Evolutionary conservation across 1,284 basidiomycete genomes (phyloP), one percentile per base, ranked within the genome.

Genomic region (Naganishia liquefaciens): DNA sequence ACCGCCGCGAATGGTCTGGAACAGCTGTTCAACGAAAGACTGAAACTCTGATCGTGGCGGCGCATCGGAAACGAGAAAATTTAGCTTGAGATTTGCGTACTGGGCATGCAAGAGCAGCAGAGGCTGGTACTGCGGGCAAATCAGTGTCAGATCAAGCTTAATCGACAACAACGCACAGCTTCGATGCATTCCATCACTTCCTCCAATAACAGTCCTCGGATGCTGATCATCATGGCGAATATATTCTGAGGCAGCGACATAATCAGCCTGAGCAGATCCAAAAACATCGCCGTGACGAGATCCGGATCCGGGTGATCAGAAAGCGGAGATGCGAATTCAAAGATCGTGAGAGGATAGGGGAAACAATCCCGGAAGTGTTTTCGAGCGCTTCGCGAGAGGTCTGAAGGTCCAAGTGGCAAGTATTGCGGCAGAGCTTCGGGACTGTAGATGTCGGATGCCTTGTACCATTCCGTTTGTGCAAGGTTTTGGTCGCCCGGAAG

Each of bases 181-280:
- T 51, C 50, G 25, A 51, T 30, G 25, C 50, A 51, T 27, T 17
- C 28, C 10, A 51, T 21, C 5, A 51, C 50, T 21, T 51, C 50
- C 5, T 51, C 28, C 50, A 19, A 9, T 17, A 51, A 33, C 10
- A 51, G 15, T 5, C 28, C 28, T 1, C 50, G 50, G 9, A 51
- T 15, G 28, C 27, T 30, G n/a, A 51, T 13, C 50, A 15, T 30
- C 50, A 30, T 51, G 2, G 50, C 28, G 11, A 51, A 5, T 28
- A 19, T 51, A 19, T 19, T 30, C 15, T 33, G 50, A 30, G 50
- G 50, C 50, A 51, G 15, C 3, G 50, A 51, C 28, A 30, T 51
- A 5, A 28, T 28, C 21, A 51, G 50, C 39, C 53, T 33, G 11
- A 44, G n/a, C 13, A 54, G 6, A 17, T 40, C 37, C 21, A 40